Conservation (phyloP, 2,329 filamentous ascomycete genomes). For the Fusarium coicis region DNA sequence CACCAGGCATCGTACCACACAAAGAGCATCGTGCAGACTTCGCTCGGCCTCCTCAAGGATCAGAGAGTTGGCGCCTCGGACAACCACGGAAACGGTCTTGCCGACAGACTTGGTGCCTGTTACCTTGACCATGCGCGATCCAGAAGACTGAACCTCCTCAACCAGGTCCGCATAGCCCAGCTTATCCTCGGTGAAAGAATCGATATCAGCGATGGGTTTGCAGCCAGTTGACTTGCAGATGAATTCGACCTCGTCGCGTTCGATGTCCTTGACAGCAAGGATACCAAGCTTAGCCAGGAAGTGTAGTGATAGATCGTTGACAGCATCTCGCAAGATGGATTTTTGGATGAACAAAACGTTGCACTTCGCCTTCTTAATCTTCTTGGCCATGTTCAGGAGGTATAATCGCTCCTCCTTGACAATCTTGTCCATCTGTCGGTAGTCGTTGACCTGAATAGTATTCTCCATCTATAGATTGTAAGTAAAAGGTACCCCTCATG, state of each 20-base stretch:
- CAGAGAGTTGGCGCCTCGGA: constrained; percentile 90
- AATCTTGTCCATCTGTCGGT: constrained; percentile 99
- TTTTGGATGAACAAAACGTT: constrained; percentile 99
- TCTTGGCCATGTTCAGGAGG: constrained; percentile 98
- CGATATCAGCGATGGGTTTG: constrained; percentile 98
- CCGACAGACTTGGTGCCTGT: constrained; percentile 86
- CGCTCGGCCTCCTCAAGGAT: constrained; percentile 98
- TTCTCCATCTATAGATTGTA: constrained; percentile 84
- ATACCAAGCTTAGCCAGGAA: constrained; percentile 98
- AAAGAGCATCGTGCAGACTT: constrained; percentile 95
- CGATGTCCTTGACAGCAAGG: constrained; percentile 95
- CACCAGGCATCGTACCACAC: constrained; percentile 94
- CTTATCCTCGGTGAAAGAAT: constrained; percentile 99
- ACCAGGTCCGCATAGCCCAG: constrained; percentile 92
- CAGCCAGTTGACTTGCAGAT: constrained; percentile 99
- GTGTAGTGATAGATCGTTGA: constrained; percentile 97
- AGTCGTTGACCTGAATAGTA: constrained; percentile 98
- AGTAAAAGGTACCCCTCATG: constrained; percentile 15
- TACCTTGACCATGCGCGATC: constrained; percentile 93
- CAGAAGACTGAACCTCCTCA: constrained; percentile 88
- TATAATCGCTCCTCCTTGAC: constrained; percentile 99
- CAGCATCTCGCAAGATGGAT: constrained; percentile 95
- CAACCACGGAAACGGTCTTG: constrained; percentile 94
- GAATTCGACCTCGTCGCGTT: constrained; percentile 98
- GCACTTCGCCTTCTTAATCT: constrained; percentile 99